Percentiles rank a stretch among this genome's conserved stretches.
phyloP scores from a whole-genome alignment of 1,284 basidiomycete genomes.

The Pyrrhoderma noxium region DNA sequence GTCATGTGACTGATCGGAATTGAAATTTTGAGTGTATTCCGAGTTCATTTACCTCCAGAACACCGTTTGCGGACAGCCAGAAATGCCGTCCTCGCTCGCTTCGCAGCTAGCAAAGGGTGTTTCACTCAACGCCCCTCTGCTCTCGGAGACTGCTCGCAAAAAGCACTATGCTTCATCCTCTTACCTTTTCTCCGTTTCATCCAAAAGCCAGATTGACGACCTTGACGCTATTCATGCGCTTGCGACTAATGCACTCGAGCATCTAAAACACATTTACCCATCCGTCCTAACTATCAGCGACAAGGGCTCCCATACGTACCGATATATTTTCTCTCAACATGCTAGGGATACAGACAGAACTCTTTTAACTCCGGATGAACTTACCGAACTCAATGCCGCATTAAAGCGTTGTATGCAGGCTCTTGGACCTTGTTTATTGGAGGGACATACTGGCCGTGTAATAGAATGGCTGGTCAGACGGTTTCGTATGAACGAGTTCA shows the following conservation, averaged over 20 bases:
- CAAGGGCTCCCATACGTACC: conserved; percentile 1
- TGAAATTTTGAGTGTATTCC: no score
- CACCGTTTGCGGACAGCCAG: not conserved
- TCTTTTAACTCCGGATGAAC: conserved; percentile 62
- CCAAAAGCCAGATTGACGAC: conserved; percentile 72
- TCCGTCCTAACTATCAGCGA: conserved; percentile 58
- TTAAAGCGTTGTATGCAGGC: conserved; percentile 63
- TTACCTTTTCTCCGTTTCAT: conserved; percentile 82
- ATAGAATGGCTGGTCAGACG: conserved; percentile 94
- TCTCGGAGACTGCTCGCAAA: conserved; percentile 61
- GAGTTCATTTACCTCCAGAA: no score
- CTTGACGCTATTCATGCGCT: conserved; percentile 83
- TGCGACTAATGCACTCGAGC: conserved; percentile 74
- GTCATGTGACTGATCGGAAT: no score
- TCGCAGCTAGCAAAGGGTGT: conserved; percentile 75
- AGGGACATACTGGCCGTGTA: conserved; percentile 79
- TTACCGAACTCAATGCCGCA: conserved; percentile 49
- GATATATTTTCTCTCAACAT: conserved; percentile 70
- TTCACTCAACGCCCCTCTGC: conserved; percentile 73
- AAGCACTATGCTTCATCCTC: conserved; percentile 49
- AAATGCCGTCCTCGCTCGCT: conserved; percentile 75
- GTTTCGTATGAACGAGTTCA: conserved; percentile 95
- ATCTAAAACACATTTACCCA: conserved; percentile 63
- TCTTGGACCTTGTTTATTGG: conserved; percentile 77
- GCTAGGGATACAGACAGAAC: conserved; percentile 78